phyloP scores from a whole-genome alignment of 768 basidiomycete species.

The Lentinus tigrinus region DNA sequence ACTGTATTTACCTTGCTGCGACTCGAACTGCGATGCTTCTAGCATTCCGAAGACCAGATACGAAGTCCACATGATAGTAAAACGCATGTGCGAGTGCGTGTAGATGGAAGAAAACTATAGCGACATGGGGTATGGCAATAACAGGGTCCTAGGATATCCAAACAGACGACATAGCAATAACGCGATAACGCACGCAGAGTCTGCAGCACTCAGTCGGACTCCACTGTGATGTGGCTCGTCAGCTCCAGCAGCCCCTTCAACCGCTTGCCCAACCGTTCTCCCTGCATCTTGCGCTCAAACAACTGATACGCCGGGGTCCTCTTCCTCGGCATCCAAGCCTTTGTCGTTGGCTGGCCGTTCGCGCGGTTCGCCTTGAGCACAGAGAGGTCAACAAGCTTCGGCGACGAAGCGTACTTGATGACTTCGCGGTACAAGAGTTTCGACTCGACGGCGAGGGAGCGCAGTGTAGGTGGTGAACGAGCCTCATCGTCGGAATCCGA shows the following conservation, averaged over 20 bases:
- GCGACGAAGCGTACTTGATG: constrained; percentile 78
- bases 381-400: constrained; percentile 84
- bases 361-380: constrained; percentile 50
- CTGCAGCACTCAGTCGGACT: not conserved
- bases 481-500: constrained; percentile 53
- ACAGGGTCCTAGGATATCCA: constrained; percentile 15
- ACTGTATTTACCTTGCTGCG: not conserved
- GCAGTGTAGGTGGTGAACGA: constrained; percentile 49
- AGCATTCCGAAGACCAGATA: not conserved
- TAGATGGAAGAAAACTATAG: not conserved
- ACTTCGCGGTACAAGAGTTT: constrained; percentile 89
- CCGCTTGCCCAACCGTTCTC: constrained; percentile 64
- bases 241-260: constrained; percentile 72
- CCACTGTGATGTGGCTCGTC: constrained; percentile 40
- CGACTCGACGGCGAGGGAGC: constrained; percentile 75
- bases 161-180: constrained; percentile 2
- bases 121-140: constrained; percentile 23
- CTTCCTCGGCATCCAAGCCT: constrained; percentile 81
- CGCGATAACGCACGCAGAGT: not conserved
- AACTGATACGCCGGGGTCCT: constrained; percentile 82
- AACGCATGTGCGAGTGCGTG: not conserved
- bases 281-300: constrained; percentile 72
- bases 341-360: constrained; percentile 43
- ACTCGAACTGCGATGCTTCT: not conserved
- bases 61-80: not conserved